Evolutionary conservation across 2,329 filamentous ascomycete species (phyloP).

Genomic region (Massarina eburnea): DNA sequence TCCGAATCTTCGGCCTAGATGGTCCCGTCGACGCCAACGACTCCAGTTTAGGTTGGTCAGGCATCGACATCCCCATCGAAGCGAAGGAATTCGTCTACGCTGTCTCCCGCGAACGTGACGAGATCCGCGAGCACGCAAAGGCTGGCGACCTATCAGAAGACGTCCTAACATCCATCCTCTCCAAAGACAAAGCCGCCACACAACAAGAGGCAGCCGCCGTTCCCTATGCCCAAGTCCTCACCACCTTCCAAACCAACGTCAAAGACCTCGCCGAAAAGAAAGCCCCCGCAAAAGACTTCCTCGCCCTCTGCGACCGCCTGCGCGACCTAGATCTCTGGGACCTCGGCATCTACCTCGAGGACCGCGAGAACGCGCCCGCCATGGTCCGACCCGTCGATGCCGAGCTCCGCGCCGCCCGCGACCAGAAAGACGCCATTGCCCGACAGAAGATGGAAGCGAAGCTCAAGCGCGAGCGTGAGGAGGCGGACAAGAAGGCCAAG

Average conservation of each 20-base stretch:
- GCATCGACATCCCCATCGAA: conserved; percentile 61
- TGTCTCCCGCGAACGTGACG: conserved; percentile 59
- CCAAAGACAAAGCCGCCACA: conserved; percentile 29
- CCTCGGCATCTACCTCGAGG: conserved; percentile 84
- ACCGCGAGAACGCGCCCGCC: conserved; percentile 71
- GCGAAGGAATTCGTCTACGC: conserved; percentile 65
- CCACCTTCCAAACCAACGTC: conserved; percentile 63
- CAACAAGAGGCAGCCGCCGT: conserved; percentile 34
- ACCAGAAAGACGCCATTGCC: conserved; percentile 55
- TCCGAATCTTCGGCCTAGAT: conserved; percentile 82
- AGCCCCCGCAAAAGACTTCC: conserved; percentile 68
- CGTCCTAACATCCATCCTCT: conserved; percentile 43
- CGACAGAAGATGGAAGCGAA: conserved; percentile 48
- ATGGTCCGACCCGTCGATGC: conserved; percentile 69
- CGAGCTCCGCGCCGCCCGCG: conserved; percentile 55
- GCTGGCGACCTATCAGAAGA: conserved; percentile 41
- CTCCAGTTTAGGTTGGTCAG: conserved; percentile 63
- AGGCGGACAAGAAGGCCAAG: conserved; percentile 56
- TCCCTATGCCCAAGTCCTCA: conserved; percentile 53
- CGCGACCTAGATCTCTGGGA: conserved; percentile 81
- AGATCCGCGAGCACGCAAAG: conserved; percentile 59
- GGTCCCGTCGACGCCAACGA: conserved; percentile 51
- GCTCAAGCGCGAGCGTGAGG: conserved; percentile 61
- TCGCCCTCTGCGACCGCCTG: conserved; percentile 70
- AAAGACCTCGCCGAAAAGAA: conserved; percentile 53